Base-by-base conservation (phyloP, 2,329 filamentous ascomycete genomes). In the Phaeomoniella chlamydospora region DNA sequence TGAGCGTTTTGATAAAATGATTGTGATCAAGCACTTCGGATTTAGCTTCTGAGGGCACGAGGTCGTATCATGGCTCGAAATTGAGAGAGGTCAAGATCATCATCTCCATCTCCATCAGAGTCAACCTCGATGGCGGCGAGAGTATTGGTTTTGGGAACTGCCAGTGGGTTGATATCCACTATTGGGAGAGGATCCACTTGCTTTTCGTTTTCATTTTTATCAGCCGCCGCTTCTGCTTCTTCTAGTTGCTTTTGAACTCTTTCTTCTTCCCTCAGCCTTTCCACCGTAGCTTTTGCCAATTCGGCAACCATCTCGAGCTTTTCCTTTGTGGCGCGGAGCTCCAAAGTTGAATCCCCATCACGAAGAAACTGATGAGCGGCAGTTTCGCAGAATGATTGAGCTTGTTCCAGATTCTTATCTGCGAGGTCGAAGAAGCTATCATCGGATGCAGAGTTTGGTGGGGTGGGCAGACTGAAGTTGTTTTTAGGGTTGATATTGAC, bases 331-430 rank as follows among this genome's bases (percentile, higher is more conserved):
- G 74, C 77, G 16, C 67, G 64, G 29, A 94, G 69, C 54, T 93
- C 84, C 13, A 74, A 70, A n/a, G 65, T 70, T 56, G 87, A 94
- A 49, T 90, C 80, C 9, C 86, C 87, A 36, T 86, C 80, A 15
- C 87, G 75, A n/a, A 94, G 65, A 41, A 90, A 85, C 49, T 92
- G 83, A 51, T 93, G 86, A 0, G 87, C 87, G 2, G 81, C 87
- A 37, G 77, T 77, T 59, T 94, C 87, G 53, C 83, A 92, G 47
- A 86, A 72, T 38, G 70, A 70, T 54, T 94, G 85, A 4, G 84
- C 80, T 43, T 74, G 72, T 51, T 94, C 86, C 16, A 94, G 64
- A 1, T 74, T 72, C 51, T 80, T 81, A 52, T 94, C 86, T 1
- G 86, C 67, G 31, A 73, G 67, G 44, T 92, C 83, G 50, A 80